These are phyloP conservation scores for Conoideocrella luteorostrata DNA, from an alignment of 2,329 filamentous ascomycete genomes.

Conservation along the genomic window DNA sequence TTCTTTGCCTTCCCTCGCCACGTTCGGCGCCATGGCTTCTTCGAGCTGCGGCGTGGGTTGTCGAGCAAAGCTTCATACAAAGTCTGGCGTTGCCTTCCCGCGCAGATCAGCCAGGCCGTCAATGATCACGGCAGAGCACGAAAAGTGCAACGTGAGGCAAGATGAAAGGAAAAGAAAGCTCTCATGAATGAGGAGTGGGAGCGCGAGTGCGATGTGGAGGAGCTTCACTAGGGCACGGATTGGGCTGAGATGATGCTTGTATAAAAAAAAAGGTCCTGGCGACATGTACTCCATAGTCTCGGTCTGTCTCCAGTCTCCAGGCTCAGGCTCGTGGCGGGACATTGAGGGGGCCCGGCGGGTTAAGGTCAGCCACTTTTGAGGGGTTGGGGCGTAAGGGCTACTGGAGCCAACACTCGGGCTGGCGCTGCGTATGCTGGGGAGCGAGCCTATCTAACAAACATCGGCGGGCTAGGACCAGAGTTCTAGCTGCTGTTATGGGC, in stretches of 20 bases:
- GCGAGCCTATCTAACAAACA: too few relatives aligned
- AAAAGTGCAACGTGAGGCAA: neutral
- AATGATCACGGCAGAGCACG: neutral
- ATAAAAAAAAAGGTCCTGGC: conserved; percentile 1
- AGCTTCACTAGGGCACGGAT: too few relatives aligned
- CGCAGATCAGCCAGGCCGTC: neutral
- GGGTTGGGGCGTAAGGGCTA: neutral
- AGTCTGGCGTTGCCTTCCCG: neutral
- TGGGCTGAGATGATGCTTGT: neutral
- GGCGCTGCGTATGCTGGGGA: too few relatives aligned
- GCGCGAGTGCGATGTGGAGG: neutral
- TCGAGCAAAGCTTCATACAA: conserved; percentile 1
- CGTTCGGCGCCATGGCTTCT: conserved; percentile 12
- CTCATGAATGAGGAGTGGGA: neutral
- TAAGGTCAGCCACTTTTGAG: too few relatives aligned
- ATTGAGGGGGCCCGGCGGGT: neutral
- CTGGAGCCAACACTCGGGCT: too few relatives aligned
- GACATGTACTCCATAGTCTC: neutral
- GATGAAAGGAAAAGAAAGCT: neutral
- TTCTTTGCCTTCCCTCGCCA: conserved; percentile 40
- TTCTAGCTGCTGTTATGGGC: too few relatives aligned
- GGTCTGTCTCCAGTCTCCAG: neutral
- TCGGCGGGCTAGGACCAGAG: too few relatives aligned
- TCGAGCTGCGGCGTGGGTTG: neutral
- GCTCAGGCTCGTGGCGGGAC: neutral